Evolutionary conservation across 148 eudicot genomes (phyloP), one percentile per base, ranked within the genome.

Genomic region (Rhododendron mucronatum): DNA sequence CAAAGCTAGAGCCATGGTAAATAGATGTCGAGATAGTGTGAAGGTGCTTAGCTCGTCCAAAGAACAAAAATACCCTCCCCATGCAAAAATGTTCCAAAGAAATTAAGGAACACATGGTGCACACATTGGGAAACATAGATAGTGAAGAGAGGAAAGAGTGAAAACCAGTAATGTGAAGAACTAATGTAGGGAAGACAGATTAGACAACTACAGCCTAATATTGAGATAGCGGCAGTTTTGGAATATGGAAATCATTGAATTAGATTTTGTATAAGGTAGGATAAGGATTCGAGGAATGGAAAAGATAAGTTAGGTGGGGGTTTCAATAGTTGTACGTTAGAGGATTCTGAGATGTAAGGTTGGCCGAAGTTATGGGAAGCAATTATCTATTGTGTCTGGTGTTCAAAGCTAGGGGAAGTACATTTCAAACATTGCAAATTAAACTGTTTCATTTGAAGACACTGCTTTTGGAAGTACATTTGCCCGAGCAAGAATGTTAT

Each of bases 261-360:
- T 67, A 26, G 73, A 33, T 10, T 26, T 67, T 3, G 35, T 11
- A 26, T 10, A 67, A n/a, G 35, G 73, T 59, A 20, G 65, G 28
- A 67, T 10, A 67, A n/a, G 33, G 33, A 67, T 26, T 67, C 73
- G 3, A 67, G 13, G 33, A 26, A 9, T 67, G 33, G 73, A 67
- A 26, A 67, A 26, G 35, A 67, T 67, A n/a, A 26, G 73, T n/a
- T 67, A 67, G 4, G 71, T 10, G 30, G 71, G 71, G 71, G 30
- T n/a, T n/a, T 65, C 30, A 10, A n/a, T n/a, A n/a, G 71, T n/a
- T 65, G 71, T n/a, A 65, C 33, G 71, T 2, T 1, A n/a, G 11
- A 63, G 30, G 71, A 65, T 65, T 65, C 71, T 65, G 71, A 65
- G 71, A 65, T 65, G 71, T n/a, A 65, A 65, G 71, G 71, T 65